Evolutionary conservation across 768 basidiomycete genomes (phyloP), one percentile per base, ranked within the genome.

Genomic region (Naganishia vaughanmartiniae): DNA sequence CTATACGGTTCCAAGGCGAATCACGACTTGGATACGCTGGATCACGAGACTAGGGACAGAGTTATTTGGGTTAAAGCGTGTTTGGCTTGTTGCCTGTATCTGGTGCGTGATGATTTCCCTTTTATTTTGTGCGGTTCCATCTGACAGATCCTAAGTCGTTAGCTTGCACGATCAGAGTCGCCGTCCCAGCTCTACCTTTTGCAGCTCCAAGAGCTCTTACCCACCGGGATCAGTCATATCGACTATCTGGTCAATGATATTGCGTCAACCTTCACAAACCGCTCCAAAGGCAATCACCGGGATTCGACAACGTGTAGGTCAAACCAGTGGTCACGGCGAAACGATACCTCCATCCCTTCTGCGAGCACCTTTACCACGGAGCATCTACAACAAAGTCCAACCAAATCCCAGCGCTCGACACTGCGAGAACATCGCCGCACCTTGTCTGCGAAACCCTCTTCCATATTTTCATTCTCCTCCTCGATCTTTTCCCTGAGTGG

Each of bases 61-160:
- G 42, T 63, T 15, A 45, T 45, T 14, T 63, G 60, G 60, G 60
- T 63, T 24, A 63, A 63, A 42, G 60, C 60, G 60, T 63, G 60
- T n/a, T 63, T 63, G 60, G 42, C 60, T n/a, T 63, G 60, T 42
- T 63, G 60, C 21, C 39, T 63, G 26, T 63, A 63, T 45, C 26
- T 63, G 60, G 60, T 63, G 30, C 39, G 60, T 46, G 7, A 12
- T 17, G 24, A 10, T 17, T n/a, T 14, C 39, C 14, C 26, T 28
- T 21, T n/a, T 10, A 58, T 21, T 10, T 7, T 12, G 11, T 21
- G 14, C 6, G 11, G 12, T 39, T 11, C 1, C 6, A 26, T 24
- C n/a, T 31, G 31, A 24, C 31, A 58, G 10, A 11, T 24, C 9
- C 24, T 36, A 14, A 9, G 4, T 24, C 57, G 21, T 63, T 45